Evolutionary conservation across 163 green algal genomes (phyloP).

Genomic region (Coccomyxa subellipsoidea): DNA sequence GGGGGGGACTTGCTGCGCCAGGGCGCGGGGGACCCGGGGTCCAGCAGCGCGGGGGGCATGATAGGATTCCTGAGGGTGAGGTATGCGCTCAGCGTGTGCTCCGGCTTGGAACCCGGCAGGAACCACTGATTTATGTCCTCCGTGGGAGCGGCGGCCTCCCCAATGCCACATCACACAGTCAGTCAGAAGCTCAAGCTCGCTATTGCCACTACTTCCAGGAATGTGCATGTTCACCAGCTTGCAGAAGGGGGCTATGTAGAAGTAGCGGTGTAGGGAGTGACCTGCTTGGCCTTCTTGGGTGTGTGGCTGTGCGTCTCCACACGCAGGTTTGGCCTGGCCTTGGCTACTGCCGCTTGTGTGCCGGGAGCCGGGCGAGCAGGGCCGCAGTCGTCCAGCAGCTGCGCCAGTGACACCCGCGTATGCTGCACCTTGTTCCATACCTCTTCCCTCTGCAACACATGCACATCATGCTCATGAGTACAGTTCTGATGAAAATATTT

Average conservation of each 20-base stretch:
- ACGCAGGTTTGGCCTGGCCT: not conserved
- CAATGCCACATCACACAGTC: not conserved
- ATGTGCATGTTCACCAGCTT: no score
- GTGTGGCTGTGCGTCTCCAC: not conserved
- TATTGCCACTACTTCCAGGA: not conserved
- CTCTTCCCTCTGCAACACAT: not conserved
- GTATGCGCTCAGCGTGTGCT: not conserved
- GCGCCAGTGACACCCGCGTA: not conserved
- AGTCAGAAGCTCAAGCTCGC: not conserved
- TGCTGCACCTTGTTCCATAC: not conserved
- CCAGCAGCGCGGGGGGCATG: not conserved
- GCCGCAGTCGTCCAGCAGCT: not conserved
- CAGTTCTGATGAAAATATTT: no score
- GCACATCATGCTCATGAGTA: not conserved
- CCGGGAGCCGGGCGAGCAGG: no score
- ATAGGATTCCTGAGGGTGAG: not conserved
- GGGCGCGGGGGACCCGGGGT: constrained; percentile 1
- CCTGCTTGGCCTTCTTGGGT: not conserved
- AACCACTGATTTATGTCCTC: not conserved
- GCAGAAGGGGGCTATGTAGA: no score
- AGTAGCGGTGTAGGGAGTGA: not conserved
- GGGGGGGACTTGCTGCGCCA: not conserved
- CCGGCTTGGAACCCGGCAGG: not conserved
- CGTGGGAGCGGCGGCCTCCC: not conserved
- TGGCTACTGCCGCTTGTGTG: not conserved